Base-by-base conservation (phyloP, 2,329 filamentous ascomycete genomes). In the Ilyonectria robusta region DNA sequence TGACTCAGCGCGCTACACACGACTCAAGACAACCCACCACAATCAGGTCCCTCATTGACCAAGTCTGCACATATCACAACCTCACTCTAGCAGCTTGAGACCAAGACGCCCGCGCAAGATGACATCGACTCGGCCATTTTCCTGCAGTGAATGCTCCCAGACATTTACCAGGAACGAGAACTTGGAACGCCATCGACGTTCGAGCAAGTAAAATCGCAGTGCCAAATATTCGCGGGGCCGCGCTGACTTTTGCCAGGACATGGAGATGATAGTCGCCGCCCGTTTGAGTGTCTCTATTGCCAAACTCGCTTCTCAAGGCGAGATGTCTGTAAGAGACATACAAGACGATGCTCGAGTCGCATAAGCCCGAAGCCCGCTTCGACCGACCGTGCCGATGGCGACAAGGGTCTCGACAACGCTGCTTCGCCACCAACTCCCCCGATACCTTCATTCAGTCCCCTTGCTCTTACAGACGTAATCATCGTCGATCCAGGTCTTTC, bases 271-370 rank as follows among this genome's bases (percentile, higher is more conserved):
- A 66, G 55, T n/a, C 69, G 59, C n/a, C 62, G 64, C 4, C 72
- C 73, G 2, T 74, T 70, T 21, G 67, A 62, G 40, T 74, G 73
- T 19, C 46, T 65, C 19, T 59, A 54, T 19, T 75, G 73, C 31
- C 68, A 69, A 23, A 62, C 67, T 8, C 40, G 69, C 6, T 72
- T 74, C 40, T 70, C 70, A 1, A 62, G 66, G 19, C 63, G 70
- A 26, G 70, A 73, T 31, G 66, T 72, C 13, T 74, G 67, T 47
- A 74, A 74, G 40, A 57, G 70, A 1, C 71, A 72, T 15, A 46
- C 54, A 10, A 65, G 65, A 42, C 66, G 67, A 53, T 73, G 65
- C 35, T 65, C 67, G 8, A 63, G 59, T 35, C 46, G 29, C 26
- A 33, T n/a, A 15, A 21, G 51, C 23, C 56, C 37, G 26, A 19